Percentiles rank a stretch among this genome's conserved stretches.
phyloP scores from a whole-genome alignment of 2,329 filamentous ascomycete species.

The Alternaria dauci region DNA sequence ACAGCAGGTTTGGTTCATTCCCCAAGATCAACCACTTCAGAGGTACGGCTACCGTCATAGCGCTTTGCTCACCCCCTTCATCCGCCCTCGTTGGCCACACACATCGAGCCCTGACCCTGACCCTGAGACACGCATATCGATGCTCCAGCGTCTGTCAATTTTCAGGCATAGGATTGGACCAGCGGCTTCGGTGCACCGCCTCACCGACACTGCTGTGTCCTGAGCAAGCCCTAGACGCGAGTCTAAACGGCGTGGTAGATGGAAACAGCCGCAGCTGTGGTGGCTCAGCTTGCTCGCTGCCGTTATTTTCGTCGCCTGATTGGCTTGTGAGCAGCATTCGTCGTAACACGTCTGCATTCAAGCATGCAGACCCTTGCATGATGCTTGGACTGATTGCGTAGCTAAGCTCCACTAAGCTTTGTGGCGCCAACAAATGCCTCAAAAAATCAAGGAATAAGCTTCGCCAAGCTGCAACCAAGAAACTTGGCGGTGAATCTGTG shows the following conservation, averaged over 20 bases:
- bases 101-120: conserved; percentile 12
- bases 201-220: conserved; percentile 12
- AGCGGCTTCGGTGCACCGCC: conserved; percentile 23
- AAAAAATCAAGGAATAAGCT: conserved; percentile 35
- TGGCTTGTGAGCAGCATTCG: conserved; percentile 9
- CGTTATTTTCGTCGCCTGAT: background rate
- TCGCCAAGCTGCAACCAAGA: conserved; percentile 30
- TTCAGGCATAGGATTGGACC: conserved; percentile 22
- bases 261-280: conserved; percentile 1
- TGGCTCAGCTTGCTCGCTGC: conserved; percentile 23
- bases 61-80: conserved; percentile 15
- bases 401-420: conserved; percentile 39
- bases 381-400: conserved; percentile 20
- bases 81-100: conserved; percentile 4
- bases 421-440: conserved; percentile 36
- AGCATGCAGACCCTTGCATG: conserved; percentile 17
- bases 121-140: conserved; percentile 18
- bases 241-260: conserved; percentile 11
- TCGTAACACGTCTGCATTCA: conserved; percentile 16
- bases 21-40: background rate
- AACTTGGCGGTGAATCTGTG: conserved; percentile 38
- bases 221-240: background rate
- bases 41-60: conserved; percentile 6
- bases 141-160: conserved; percentile 11
- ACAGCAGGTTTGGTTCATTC: background rate